Evolutionary conservation across 495 filamentous ascomycete species (phyloP).

Genomic region (Hypomontagnella submonticulosa): DNA sequence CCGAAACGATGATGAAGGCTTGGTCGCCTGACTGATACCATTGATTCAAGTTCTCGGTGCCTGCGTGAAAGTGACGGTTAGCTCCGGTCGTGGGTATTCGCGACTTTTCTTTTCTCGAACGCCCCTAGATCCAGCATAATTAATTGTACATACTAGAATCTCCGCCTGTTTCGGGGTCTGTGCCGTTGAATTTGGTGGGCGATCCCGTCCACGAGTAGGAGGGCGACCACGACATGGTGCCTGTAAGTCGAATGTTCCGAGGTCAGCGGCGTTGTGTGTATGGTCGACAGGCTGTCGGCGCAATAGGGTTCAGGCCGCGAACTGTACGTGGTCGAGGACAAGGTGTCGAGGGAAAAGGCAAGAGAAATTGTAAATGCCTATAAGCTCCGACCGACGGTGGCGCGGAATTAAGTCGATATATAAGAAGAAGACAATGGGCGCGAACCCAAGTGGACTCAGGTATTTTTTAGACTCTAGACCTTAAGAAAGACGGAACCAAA

Average conservation of each 20-base stretch:
- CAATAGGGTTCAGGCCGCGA: background rate
- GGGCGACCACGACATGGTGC: constrained; percentile 64
- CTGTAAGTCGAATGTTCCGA: constrained; percentile 12
- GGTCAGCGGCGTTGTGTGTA: background rate
- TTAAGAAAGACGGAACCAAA: constrained; percentile 27
- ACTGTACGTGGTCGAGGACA: background rate
- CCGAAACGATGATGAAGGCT: constrained; percentile 90
- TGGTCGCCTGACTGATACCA: constrained; percentile 72
- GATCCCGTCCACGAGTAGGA: constrained; percentile 83
- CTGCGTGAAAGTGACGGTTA: constrained; percentile 53
- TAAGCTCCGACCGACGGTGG: background rate
- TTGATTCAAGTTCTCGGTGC: constrained; percentile 85
- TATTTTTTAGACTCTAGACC: constrained; percentile 27
- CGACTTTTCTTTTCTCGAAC: background rate
- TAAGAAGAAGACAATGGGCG: constrained; percentile 3
- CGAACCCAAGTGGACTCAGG: constrained; percentile 12
- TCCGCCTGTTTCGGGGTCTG: constrained; percentile 75
- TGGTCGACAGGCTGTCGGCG: background rate
- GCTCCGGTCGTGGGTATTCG: constrained; percentile 7
- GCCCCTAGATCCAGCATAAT: background rate
- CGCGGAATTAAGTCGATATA: constrained; percentile 32
- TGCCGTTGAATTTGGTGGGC: constrained; percentile 79
- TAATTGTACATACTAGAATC: constrained; percentile 75
- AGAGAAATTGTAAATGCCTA: constrained; percentile 10
- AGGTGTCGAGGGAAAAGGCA: constrained; percentile 10